A percentile compares a stretch with the other conserved stretches of the same genome.
phyloP scores from a whole-genome alignment of 768 basidiomycete genomes.

The Suillus hirtellus region DNA sequence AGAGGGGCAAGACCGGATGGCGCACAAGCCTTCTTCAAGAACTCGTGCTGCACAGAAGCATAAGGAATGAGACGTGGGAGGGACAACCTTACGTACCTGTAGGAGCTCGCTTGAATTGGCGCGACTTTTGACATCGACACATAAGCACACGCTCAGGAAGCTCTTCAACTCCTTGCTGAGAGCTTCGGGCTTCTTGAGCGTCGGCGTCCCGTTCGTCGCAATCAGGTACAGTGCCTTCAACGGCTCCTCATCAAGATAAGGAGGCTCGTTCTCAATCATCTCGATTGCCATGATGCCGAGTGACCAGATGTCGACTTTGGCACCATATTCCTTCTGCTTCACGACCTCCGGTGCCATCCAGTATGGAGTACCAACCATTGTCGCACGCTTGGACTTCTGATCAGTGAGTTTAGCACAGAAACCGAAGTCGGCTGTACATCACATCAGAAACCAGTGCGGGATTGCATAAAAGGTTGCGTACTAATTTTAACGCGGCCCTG shows the following conservation, averaged over 20 bases:
- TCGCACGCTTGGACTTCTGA: conserved; percentile 94
- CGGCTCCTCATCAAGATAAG: conserved; percentile 94
- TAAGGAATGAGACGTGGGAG: conserved; percentile 12
- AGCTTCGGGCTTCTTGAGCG: conserved; percentile 92
- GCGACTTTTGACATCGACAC: conserved; percentile 92
- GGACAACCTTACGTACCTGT: conserved; percentile 52
- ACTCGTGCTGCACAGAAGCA: conserved; percentile 72
- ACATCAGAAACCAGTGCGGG: conserved; percentile 9
- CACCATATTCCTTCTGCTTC: conserved; percentile 95
- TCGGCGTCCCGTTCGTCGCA: conserved; percentile 98
- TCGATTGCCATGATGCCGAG: conserved; percentile 98
- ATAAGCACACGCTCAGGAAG: conserved; percentile 96
- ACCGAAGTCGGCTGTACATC: conserved; percentile 83
- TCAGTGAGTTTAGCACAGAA: conserved; percentile 96
- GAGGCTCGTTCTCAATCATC: conserved; percentile 98
- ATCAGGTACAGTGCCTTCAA: conserved; percentile 93
- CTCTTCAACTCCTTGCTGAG: conserved; percentile 91
- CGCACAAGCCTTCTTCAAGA: conserved; percentile 86
- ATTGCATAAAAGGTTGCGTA: conserved; percentile 42
- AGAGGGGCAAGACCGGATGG: conserved; percentile 82
- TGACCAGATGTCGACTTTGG: conserved; percentile 97
- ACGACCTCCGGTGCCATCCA: conserved; percentile 99
- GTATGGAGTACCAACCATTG: conserved; percentile 98
- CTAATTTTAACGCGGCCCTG: conserved; percentile 97
- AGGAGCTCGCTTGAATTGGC: conserved; percentile 88